Conservation (phyloP, 2,329 filamentous ascomycete genomes). For the Pezicula radicicola region DNA sequence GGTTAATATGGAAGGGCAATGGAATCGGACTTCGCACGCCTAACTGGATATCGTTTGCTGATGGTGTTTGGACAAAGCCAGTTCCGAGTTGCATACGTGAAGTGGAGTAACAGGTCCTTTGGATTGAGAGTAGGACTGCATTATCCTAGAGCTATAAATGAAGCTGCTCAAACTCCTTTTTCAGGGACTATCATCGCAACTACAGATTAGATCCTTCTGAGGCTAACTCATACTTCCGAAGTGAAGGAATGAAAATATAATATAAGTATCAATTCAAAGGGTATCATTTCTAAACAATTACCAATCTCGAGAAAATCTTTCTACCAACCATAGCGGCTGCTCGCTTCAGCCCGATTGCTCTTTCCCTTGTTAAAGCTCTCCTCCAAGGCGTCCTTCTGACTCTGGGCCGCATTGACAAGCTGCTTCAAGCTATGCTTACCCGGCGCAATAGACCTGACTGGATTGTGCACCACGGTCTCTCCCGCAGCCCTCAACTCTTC, state of each 20-base stretch:
- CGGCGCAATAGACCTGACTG: slow-evolving; percentile 76
- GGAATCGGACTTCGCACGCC: no score
- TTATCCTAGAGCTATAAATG: background rate
- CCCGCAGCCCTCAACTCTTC: slow-evolving; percentile 70
- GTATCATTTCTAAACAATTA: slow-evolving; percentile 10
- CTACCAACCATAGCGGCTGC: slow-evolving; percentile 79
- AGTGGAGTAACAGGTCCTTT: no score
- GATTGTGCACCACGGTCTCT: slow-evolving; percentile 71
- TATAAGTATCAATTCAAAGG: background rate
- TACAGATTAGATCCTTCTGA: no score
- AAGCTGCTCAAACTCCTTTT: background rate
- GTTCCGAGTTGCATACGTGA: no score
- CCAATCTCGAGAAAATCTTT: background rate
- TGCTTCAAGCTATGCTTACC: slow-evolving; percentile 89
- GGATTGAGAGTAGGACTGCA: no score
- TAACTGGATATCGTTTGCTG: background rate
- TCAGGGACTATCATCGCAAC: no score
- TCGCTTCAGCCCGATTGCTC: slow-evolving; percentile 78
- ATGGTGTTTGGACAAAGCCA: background rate
- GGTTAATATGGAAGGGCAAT: no score
- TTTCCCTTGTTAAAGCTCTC: slow-evolving; percentile 85
- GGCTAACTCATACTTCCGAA: no score
- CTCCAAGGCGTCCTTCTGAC: slow-evolving; percentile 82
- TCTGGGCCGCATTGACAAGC: slow-evolving; percentile 78
- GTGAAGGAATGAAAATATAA: no score